These are phyloP conservation scores for Amoeboaphelidium protococcarum DNA, from an alignment of 371 early-diverging fungal genomes.

Conservation along the genomic window DNA sequence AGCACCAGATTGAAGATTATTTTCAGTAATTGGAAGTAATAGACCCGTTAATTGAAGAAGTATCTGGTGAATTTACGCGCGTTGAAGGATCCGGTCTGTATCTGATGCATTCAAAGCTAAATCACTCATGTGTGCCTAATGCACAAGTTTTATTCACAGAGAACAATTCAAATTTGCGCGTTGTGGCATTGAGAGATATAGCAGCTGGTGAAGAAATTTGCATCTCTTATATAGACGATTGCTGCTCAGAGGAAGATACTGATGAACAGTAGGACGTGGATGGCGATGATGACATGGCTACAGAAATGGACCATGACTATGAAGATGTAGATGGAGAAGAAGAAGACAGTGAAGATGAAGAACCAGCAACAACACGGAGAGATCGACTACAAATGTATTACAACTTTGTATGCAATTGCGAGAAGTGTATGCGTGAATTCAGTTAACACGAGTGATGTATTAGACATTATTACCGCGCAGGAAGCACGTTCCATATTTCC, in stretches of 20 bases:
- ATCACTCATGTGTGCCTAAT: constrained; percentile 4
- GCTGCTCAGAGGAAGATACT: too few relatives aligned
- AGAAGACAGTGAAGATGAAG: background rate
- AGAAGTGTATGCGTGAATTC: constrained; percentile 1
- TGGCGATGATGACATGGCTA: background rate
- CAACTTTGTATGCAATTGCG: constrained; percentile 4
- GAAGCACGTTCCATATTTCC: too few relatives aligned
- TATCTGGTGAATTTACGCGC: constrained; percentile 3
- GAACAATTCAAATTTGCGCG: background rate
- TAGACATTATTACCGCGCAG: too few relatives aligned
- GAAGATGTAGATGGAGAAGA: background rate
- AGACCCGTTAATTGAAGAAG: constrained; percentile 1
- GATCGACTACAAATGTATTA: constrained; percentile 1
- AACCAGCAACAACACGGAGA: background rate
- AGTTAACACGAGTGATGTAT: too few relatives aligned
- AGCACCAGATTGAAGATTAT: background rate
- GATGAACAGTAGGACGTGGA: background rate
- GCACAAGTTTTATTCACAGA: constrained; percentile 1
- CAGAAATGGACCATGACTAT: background rate
- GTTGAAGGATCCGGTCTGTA: constrained; percentile 5
- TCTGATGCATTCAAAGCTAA: constrained; percentile 1
- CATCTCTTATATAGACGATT: constrained; percentile 2
- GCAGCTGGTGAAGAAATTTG: constrained; percentile 2
- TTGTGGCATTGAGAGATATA: background rate
- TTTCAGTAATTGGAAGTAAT: constrained; percentile 1